A percentile compares a stretch with the other conserved stretches of the same genome.
Conservation (phyloP, 2,329 filamentous ascomycete species). For the Clarireedia sp. region DNA sequence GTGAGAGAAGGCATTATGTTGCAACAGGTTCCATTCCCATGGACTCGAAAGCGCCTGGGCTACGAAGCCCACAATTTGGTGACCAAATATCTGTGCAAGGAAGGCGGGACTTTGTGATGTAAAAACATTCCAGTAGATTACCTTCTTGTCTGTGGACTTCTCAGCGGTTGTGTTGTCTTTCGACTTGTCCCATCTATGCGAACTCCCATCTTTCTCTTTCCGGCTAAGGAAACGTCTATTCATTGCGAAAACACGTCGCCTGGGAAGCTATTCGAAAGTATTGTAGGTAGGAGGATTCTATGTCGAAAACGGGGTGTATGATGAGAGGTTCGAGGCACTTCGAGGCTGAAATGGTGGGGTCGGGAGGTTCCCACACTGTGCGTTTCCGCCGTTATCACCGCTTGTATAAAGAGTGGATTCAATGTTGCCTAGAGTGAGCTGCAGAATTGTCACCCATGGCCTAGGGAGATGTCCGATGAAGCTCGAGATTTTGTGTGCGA, state of each 20-base stretch:
- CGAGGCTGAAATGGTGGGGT: neutral
- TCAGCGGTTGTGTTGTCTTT: constrained; percentile 33
- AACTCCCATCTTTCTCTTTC: constrained; percentile 51
- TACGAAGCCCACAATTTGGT: constrained; percentile 15
- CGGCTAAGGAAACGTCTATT: constrained; percentile 62
- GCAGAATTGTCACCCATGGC: too few relatives aligned
- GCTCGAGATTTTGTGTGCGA: too few relatives aligned
- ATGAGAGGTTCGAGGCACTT: neutral
- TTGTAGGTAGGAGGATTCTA: neutral
- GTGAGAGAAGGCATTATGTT: constrained; percentile 13
- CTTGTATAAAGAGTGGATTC: neutral
- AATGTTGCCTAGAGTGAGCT: neutral
- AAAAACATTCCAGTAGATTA: constrained; percentile 25
- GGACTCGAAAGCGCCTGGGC: constrained; percentile 19
- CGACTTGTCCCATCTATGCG: constrained; percentile 47
- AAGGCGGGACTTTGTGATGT: neutral
- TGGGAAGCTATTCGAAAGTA: neutral
- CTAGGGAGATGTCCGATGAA: too few relatives aligned
- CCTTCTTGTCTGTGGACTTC: constrained; percentile 39
- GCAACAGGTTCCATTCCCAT: constrained; percentile 16
- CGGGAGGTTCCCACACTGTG: neutral
- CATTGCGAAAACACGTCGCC: constrained; percentile 6
- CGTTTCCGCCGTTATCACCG: neutral
- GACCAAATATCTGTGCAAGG: neutral
- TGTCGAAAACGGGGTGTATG: neutral